Percentiles rank a stretch among this genome's conserved stretches.
These are phyloP conservation scores for Curvularia verruculosa DNA, from an alignment of 2,329 filamentous ascomycete genomes.

Conservation along the genomic window DNA sequence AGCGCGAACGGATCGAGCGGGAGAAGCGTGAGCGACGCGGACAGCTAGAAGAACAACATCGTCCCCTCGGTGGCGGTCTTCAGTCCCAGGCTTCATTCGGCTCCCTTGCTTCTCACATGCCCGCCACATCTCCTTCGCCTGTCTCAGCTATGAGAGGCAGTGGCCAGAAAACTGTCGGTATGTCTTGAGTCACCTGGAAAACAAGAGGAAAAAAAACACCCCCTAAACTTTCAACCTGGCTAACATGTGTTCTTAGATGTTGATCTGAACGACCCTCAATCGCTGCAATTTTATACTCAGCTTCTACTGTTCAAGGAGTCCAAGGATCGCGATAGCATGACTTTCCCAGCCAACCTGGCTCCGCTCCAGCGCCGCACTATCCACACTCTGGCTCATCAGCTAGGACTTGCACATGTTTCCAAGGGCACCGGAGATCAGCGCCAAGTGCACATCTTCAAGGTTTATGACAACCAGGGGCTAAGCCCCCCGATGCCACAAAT, in stretches of 20 bases:
- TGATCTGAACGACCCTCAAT: constrained; percentile 89
- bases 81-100: constrained; percentile 88
- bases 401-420: constrained; percentile 89
- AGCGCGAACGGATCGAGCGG: constrained; percentile 92
- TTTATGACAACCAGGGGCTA: constrained; percentile 62
- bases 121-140: constrained; percentile 70
- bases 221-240: constrained; percentile 7
- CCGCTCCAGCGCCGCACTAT: constrained; percentile 87
- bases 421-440: constrained; percentile 86
- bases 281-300: constrained; percentile 87
- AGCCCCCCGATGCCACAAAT: constrained; percentile 68
- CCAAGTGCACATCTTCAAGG: constrained; percentile 87
- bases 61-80: constrained; percentile 70
- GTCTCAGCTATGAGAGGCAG: constrained; percentile 63
- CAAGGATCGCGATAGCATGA: constrained; percentile 74
- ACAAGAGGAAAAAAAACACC: neutral
- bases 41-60: constrained; percentile 95
- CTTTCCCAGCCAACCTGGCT: constrained; percentile 80
- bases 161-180: constrained; percentile 52
- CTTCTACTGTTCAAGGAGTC: constrained; percentile 88
- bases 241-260: constrained; percentile 63
- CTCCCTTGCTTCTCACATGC: constrained; percentile 70
- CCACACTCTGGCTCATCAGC: constrained; percentile 92
- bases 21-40: constrained; percentile 96
- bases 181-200: constrained; percentile 22